Percentiles rank a stretch among this genome's conserved stretches.
Conservation (phyloP, 2,329 filamentous ascomycete species). For the Botrytis cinerea region DNA sequence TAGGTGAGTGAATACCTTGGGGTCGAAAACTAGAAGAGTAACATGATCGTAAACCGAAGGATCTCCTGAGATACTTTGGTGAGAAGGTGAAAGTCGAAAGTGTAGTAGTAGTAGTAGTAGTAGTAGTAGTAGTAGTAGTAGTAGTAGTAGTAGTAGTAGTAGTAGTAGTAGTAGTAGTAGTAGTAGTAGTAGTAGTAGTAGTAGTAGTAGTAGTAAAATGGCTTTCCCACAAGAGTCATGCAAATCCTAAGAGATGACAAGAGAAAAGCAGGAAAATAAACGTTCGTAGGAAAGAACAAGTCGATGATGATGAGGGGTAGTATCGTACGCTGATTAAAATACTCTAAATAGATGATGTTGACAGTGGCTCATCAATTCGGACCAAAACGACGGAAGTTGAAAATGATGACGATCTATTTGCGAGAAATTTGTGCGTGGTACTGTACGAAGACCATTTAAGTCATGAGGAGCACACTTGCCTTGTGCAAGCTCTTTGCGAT, state of each 20-base stretch:
- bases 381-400: conserved; percentile 6
- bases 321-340: conserved; percentile 18
- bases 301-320: not conserved
- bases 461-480: conserved; percentile 38
- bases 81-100: not conserved
- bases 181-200: too few species aligned
- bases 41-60: not conserved
- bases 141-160: not conserved
- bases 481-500: conserved; percentile 23
- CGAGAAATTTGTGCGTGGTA: conserved; percentile 6
- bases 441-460: conserved; percentile 24
- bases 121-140: too few species aligned
- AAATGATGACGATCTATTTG: conserved; percentile 18
- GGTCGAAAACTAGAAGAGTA: not conserved
- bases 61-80: conserved; percentile 7
- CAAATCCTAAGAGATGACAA: conserved; percentile 16
- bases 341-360: conserved; percentile 10
- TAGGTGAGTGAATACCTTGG: not conserved
- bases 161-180: not conserved
- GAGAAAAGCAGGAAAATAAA: not conserved
- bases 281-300: conserved; percentile 4
- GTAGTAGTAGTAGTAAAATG: not conserved
- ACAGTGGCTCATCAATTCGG: conserved; percentile 13
- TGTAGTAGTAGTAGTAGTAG: not conserved
- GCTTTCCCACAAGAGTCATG: conserved; percentile 22